phyloP scores from a whole-genome alignment of 2,329 filamentous ascomycete species.

The Helminthosporium solani region DNA sequence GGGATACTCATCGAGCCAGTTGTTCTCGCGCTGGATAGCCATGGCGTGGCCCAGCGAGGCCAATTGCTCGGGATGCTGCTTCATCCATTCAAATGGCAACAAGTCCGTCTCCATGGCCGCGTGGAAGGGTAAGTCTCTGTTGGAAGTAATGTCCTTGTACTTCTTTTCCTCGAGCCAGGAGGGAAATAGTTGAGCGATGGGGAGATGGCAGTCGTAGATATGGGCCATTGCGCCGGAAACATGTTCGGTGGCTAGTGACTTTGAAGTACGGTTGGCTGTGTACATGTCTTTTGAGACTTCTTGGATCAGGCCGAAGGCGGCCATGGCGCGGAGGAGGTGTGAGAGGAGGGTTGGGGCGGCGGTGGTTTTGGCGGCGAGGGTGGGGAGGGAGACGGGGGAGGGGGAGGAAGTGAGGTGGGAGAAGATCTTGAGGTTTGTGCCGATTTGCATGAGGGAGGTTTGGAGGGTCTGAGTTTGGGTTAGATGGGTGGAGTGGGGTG shows the following conservation, averaged over 20 bases:
- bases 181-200: constrained; percentile 28
- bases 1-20: constrained; percentile 26
- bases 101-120: constrained; percentile 26
- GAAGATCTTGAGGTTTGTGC: constrained; percentile 22
- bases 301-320: constrained; percentile 31
- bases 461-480: constrained; percentile 16
- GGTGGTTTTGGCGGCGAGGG: constrained; percentile 21
- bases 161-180: constrained; percentile 30
- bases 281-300: constrained; percentile 33
- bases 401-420: constrained; percentile 12
- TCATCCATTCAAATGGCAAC: constrained; percentile 32
- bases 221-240: constrained; percentile 29
- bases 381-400: constrained; percentile 12
- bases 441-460: constrained; percentile 25
- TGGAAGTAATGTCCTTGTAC: constrained; percentile 26
- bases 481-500: not conserved
- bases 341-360: constrained; percentile 30
- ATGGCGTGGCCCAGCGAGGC: constrained; percentile 30
- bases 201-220: constrained; percentile 21
- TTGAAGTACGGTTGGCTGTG: constrained; percentile 31
- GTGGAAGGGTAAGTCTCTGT: constrained; percentile 31
- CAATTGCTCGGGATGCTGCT: constrained; percentile 26
- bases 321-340: constrained; percentile 38
- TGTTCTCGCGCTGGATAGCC: constrained; percentile 21
- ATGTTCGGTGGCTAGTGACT: constrained; percentile 26